A percentile compares a stretch with the other conserved stretches of the same genome.
phyloP scores from a whole-genome alignment of 108 stramenopile species.

The Nitzschia sp. region DNA sequence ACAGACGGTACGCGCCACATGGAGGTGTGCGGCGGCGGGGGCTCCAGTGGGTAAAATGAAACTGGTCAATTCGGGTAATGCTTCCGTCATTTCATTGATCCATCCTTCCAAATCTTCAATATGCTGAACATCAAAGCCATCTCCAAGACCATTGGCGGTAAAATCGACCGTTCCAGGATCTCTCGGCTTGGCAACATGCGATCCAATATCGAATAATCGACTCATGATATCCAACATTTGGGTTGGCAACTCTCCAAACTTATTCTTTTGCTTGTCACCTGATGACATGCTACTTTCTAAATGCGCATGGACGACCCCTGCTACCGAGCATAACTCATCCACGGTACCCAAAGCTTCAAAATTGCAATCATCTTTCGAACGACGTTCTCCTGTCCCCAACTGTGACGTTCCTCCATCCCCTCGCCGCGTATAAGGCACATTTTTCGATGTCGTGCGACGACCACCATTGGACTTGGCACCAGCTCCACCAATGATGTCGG shows the following conservation, averaged over 20 bases:
- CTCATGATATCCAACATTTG: constrained; percentile 78
- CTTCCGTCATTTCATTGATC: constrained; percentile 81
- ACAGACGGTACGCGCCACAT: constrained; percentile 83
- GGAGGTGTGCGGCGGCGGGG: constrained; percentile 58
- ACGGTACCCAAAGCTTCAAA: constrained; percentile 87
- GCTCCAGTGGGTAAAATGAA: constrained; percentile 84
- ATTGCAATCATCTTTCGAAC: constrained; percentile 64
- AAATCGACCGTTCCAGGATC: constrained; percentile 17
- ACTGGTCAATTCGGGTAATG: constrained; percentile 74
- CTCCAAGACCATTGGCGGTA: constrained; percentile 52
- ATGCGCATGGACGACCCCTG: constrained; percentile 72
- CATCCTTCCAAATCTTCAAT: constrained; percentile 71
- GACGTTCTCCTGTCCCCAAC: constrained; percentile 78
- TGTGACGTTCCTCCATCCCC: constrained; percentile 76
- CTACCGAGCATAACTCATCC: constrained; percentile 81
- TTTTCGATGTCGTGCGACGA: constrained; percentile 41
- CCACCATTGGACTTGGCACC: not conserved
- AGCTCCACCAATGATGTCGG: not conserved
- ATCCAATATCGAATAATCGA: constrained; percentile 83
- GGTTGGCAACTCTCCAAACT: constrained; percentile 57
- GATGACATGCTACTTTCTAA: constrained; percentile 7
- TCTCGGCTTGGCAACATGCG: constrained; percentile 71
- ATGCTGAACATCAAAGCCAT: constrained; percentile 58
- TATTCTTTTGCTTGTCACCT: constrained; percentile 8
- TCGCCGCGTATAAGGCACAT: constrained; percentile 83